Evolutionary conservation across 148 eudicot genomes (phyloP), one percentile per base, ranked within the genome.

Genomic region (Heliosperma pusillum): DNA sequence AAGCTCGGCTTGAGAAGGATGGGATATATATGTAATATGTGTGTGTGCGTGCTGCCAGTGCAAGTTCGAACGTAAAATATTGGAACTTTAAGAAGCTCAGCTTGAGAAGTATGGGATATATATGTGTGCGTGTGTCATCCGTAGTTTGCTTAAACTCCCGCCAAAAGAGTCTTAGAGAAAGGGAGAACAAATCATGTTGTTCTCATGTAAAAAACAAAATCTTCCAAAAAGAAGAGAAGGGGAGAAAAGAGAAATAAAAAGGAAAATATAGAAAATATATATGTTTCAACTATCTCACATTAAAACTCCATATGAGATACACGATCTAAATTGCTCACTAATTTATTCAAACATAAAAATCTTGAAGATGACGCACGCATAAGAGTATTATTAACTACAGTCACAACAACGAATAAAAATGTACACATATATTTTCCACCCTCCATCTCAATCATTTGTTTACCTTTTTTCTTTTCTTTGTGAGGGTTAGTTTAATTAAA

Each of bases 131-230:
- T 15, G 25, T 45, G 6, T 1, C 66, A 59, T 58, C 57, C 70
- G 24, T 24, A 20, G 21, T 63, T n/a, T 56, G n/a, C 65, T 59
- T 15, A 7, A 64, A 45, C 26, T 72, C 24, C 61, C 64, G 24
- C 56, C 67, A 47, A 55, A 72, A 60, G 42, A 55, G 66, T 36
- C 29, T 21, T 13, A 55, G 19, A 63, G 45, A 58, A 36, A 47
- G 63, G 40, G 71, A 52, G 58, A 63, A 3, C 55, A 75, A 33
- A 66, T 10, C 3, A 55, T 29, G 65, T 57, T 19, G 40, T 67
- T 36, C 50, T 44, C 25, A 21, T 56, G 53, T 36, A 40, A 27
- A 56, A 0, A 4, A 12, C 4, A 26, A 58, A 10, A 36, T 6
- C 8, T 69, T 25, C 21, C 17, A 11, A 10, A 11, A 13, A 64